A percentile compares a stretch with the other conserved stretches of the same genome.
Evolutionary conservation across 768 basidiomycete species (phyloP).

Genomic region (Cystobasidium tubakii): DNA sequence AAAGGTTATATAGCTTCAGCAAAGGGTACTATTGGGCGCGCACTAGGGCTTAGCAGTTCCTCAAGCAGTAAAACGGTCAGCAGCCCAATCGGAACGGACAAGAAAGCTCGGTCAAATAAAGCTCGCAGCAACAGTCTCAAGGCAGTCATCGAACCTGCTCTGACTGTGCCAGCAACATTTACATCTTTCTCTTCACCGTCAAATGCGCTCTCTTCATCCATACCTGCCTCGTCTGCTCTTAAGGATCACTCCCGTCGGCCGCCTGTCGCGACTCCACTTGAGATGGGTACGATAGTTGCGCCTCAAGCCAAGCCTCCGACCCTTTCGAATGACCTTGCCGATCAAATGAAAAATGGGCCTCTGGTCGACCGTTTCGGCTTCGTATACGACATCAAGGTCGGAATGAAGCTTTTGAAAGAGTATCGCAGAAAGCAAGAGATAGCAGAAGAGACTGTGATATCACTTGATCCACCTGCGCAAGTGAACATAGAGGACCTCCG

Average conservation of each 20-base stretch:
- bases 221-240: constrained; percentile 31
- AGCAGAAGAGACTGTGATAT: not conserved
- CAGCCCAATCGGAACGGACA: not conserved
- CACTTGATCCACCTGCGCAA: constrained; percentile 61
- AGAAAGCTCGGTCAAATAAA: constrained; percentile 18
- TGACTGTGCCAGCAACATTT: not conserved
- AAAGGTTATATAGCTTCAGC: constrained; percentile 38
- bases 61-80: not conserved
- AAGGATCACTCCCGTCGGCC: constrained; percentile 38
- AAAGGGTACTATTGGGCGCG: constrained; percentile 39
- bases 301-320: constrained; percentile 73
- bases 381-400: constrained; percentile 80
- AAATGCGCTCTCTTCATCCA: constrained; percentile 34
- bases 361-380: constrained; percentile 77
- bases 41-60: constrained; percentile 38
- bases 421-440: constrained; percentile 35
- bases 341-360: constrained; percentile 36
- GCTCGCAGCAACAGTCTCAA: constrained; percentile 27
- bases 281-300: constrained; percentile 69
- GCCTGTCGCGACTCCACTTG: constrained; percentile 40
- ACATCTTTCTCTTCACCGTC: not conserved
- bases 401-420: constrained; percentile 63
- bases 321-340: constrained; percentile 51
- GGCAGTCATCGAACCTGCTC: constrained; percentile 3
- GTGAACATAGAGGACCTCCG: constrained; percentile 72